These are phyloP conservation scores for Cicer cuneatum DNA, from an alignment of 306 rosid species.

Conservation along the genomic window DNA sequence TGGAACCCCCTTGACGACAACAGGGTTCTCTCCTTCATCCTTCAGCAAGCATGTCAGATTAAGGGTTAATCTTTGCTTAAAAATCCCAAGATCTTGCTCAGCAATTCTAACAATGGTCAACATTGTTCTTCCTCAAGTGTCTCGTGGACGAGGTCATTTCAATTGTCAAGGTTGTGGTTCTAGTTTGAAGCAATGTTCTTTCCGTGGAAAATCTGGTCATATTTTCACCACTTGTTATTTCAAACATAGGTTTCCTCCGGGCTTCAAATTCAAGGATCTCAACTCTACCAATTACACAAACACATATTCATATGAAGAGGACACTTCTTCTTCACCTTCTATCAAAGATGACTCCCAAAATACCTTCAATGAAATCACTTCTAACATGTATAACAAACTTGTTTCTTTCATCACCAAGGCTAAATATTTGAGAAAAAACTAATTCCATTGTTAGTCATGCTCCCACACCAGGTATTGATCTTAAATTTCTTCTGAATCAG, in stretches of 20 bases:
- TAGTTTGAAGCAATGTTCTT: neutral
- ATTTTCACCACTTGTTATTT: neutral
- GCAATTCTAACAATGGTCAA: neutral
- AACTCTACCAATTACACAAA: neutral
- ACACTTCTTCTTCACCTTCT: neutral
- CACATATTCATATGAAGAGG: neutral
- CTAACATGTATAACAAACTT: no score
- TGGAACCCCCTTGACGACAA: neutral
- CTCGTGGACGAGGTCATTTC: no score
- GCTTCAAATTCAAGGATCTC: neutral
- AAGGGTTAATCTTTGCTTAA: no score
- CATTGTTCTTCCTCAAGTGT: neutral
- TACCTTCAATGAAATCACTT: no score
- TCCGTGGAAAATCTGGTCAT: neutral
- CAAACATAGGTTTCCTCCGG: neutral
- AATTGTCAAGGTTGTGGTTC: neutral
- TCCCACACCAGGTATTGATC: no score
- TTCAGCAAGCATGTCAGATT: neutral
- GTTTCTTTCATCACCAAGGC: no score
- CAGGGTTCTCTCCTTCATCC: neutral
- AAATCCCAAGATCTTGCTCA: neutral
- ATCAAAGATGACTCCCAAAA: no score
- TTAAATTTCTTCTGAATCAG: no score
- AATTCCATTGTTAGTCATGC: no score
- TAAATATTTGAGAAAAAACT: no score